Evolutionary conservation across 495 filamentous ascomycete species (phyloP).

Genomic region (Pyrenopolyporus hunteri): DNA sequence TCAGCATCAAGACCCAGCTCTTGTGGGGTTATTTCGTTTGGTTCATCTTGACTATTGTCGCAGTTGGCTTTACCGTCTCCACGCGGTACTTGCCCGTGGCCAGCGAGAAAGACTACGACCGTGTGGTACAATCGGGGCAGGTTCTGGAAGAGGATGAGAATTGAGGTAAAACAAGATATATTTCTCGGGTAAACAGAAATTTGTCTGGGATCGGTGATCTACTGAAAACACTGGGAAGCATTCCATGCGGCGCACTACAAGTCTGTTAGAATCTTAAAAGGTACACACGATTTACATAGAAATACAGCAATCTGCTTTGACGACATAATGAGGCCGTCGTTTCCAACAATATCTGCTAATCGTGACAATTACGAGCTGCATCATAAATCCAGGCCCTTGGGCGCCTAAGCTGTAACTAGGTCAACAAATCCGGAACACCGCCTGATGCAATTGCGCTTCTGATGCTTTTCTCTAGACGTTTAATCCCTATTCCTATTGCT

Average conservation of each 20-base stretch:
- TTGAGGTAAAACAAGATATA: neutral
- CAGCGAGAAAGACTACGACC: slow-evolving; percentile 33
- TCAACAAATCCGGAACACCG: neutral
- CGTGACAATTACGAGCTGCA: no score
- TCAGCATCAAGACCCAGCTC: slow-evolving; percentile 61
- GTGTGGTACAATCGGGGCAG: neutral
- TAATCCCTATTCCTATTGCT: slow-evolving; percentile 69
- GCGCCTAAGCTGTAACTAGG: neutral
- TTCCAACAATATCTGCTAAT: no score
- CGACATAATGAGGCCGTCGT: no score
- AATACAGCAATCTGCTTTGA: no score
- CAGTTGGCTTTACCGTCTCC: slow-evolving; percentile 50
- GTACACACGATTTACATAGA: no score
- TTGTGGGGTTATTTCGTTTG: slow-evolving; percentile 68
- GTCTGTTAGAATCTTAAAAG: no score
- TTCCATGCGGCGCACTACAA: no score
- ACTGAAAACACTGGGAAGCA: no score
- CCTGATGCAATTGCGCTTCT: neutral
- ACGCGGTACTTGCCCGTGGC: slow-evolving; percentile 56
- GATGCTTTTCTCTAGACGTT: slow-evolving; percentile 1
- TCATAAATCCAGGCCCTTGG: no score
- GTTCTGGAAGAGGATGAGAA: neutral
- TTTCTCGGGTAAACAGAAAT: no score
- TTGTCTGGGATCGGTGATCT: no score
- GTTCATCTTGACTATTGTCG: slow-evolving; percentile 60